A percentile compares a stretch with the other conserved stretches of the same genome.
phyloP scores from a whole-genome alignment of 2,329 filamentous ascomycete genomes.

The Xylaria sp. region DNA sequence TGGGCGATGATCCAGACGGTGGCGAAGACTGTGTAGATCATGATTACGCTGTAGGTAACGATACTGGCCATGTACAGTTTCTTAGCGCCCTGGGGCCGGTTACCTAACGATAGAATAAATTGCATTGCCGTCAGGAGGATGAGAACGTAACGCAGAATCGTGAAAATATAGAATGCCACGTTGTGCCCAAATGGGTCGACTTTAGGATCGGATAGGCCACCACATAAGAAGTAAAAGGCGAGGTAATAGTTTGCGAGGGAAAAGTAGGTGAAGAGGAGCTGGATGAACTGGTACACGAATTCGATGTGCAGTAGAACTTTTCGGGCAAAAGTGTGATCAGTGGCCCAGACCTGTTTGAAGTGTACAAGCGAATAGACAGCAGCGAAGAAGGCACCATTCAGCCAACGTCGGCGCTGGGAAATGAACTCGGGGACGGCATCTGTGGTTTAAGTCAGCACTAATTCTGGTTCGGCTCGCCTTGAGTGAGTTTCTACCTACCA shows the following conservation, averaged over 20 bases:
- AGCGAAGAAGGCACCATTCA: slow-evolving; percentile 98
- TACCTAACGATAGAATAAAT: slow-evolving; percentile 95
- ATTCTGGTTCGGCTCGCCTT: slow-evolving; percentile 27
- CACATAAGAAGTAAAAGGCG: slow-evolving; percentile 97
- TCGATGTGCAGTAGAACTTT: slow-evolving; percentile 94
- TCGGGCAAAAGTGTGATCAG: slow-evolving; percentile 86
- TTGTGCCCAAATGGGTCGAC: slow-evolving; percentile 92
- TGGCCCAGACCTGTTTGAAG: slow-evolving; percentile 89
- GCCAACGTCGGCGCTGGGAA: slow-evolving; percentile 93
- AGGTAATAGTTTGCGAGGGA: slow-evolving; percentile 99
- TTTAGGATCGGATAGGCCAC: slow-evolving; percentile 77
- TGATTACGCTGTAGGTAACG: slow-evolving; percentile 90
- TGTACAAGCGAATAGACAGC: slow-evolving; percentile 97
- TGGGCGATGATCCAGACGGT: slow-evolving; percentile 85
- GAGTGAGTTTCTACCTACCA: slow-evolving; percentile 61
- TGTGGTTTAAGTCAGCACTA: slow-evolving; percentile 43
- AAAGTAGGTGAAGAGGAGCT: slow-evolving; percentile 95
- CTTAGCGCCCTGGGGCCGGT: slow-evolving; percentile 92
- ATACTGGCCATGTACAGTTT: slow-evolving; percentile 88
- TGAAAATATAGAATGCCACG: slow-evolving; percentile 84
- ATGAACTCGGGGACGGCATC: slow-evolving; percentile 96
- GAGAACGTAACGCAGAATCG: slow-evolving; percentile 82
- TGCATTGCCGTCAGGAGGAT: slow-evolving; percentile 90
- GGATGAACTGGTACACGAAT: slow-evolving; percentile 92
- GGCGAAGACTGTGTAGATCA: slow-evolving; percentile 93